phyloP scores from a whole-genome alignment of 2,329 filamentous ascomycete species.

The Penicillium palitans region DNA sequence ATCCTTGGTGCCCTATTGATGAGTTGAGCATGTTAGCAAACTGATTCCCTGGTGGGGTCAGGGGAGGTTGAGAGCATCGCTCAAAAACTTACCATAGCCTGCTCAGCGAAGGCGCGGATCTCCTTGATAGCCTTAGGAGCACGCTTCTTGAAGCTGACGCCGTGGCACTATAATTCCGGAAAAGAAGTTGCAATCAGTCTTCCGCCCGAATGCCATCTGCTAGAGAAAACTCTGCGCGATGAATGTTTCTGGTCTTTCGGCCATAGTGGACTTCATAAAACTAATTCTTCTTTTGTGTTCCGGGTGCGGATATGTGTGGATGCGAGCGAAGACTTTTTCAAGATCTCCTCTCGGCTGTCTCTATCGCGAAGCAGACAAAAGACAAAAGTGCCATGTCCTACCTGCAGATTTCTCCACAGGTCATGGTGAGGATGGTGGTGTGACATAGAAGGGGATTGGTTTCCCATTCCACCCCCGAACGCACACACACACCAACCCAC shows the following conservation, averaged over 20 bases:
- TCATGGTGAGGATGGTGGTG: conserved; percentile 11
- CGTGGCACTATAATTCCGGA: conserved; percentile 72
- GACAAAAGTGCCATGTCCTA: conserved; percentile 8
- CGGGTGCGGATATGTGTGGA: conserved; percentile 17
- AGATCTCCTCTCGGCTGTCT: conserved; percentile 10
- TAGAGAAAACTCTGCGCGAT: conserved; percentile 28
- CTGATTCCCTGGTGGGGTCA: neutral
- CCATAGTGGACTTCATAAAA: conserved; percentile 70
- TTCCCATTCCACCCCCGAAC: conserved; percentile 3
- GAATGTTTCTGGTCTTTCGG: conserved; percentile 36
- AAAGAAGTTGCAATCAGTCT: conserved; percentile 61
- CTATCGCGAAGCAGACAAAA: conserved; percentile 8
- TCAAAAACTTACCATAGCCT: conserved; percentile 82
- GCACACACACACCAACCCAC: conserved; percentile 6
- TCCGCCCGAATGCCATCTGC: conserved; percentile 59
- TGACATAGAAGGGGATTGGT: conserved; percentile 9
- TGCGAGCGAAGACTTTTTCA: conserved; percentile 14
- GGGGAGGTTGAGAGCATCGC: conserved; percentile 1
- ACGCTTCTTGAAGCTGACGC: conserved; percentile 99
- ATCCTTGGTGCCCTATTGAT: conserved; percentile 80
- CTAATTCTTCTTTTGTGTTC: conserved; percentile 53
- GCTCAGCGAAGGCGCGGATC: conserved; percentile 90
- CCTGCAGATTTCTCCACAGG: conserved; percentile 14
- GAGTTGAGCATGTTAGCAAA: conserved; percentile 8
- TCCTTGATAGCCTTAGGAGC: conserved; percentile 99